Evolutionary conservation across 495 filamentous ascomycete species (phyloP).

Genomic region (Penicillium cataractarum): DNA sequence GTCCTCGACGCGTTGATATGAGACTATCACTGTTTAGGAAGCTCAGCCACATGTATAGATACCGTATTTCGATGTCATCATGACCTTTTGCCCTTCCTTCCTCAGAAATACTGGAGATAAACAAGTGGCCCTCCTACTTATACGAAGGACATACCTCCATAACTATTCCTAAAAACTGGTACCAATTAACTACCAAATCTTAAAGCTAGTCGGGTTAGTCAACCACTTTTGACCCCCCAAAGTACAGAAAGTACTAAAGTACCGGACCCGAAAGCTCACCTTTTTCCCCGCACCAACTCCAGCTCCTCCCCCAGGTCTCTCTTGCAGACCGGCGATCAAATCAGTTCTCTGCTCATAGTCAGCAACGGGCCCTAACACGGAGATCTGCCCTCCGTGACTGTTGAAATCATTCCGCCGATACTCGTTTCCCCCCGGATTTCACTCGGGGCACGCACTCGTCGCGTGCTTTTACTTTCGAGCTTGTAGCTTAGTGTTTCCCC

Average conservation of each 20-base stretch:
- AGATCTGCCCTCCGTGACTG: conserved; percentile 1
- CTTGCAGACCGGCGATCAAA: conserved; percentile 8
- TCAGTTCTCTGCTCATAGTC: conserved; percentile 5
- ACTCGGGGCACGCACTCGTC: conserved; percentile 16
- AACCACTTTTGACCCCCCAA: conserved; percentile 1
- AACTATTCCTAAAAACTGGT: too few species aligned
- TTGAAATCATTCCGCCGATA: not conserved
- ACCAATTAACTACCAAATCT: too few species aligned
- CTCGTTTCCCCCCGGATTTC: conserved; percentile 11
- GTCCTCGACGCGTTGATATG: too few species aligned
- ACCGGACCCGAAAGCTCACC: conserved; percentile 8
- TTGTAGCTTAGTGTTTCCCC: not conserved
- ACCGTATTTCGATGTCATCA: conserved; percentile 22
- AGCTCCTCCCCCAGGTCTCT: not conserved
- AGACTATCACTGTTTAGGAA: not conserved
- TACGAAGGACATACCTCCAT: not conserved
- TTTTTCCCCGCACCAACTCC: conserved; percentile 13
- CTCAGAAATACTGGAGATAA: conserved; percentile 2
- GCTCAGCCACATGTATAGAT: conserved; percentile 6
- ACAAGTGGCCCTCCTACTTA: not conserved
- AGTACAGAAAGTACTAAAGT: not conserved
- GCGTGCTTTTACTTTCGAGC: conserved; percentile 7
- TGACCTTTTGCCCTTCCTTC: conserved; percentile 14
- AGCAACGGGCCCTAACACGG: not conserved
- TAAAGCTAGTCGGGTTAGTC: not conserved